Percentiles rank a stretch among this genome's conserved stretches.
phyloP scores from a whole-genome alignment of 371 early-diverging fungal species.

The Mortierella sp. region DNA sequence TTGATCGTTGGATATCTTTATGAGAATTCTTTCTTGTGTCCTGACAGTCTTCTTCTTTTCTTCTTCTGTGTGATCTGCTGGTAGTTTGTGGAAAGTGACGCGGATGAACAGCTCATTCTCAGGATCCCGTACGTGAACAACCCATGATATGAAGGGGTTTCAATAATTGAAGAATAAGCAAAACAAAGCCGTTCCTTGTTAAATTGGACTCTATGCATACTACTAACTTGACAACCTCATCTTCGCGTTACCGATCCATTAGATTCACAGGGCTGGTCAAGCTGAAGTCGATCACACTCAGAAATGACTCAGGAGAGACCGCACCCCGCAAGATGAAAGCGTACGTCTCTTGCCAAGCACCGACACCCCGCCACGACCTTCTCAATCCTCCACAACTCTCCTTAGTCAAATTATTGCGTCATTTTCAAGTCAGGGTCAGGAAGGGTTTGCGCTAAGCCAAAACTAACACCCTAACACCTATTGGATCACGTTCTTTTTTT shows the following conservation, averaged over 20 bases:
- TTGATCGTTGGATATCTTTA: background rate
- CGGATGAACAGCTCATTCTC: constrained; percentile 92
- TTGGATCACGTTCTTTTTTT: background rate
- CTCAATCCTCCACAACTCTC: background rate
- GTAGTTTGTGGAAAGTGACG: constrained; percentile 86
- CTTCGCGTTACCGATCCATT: constrained; percentile 10
- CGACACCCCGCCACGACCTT: background rate
- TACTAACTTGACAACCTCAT: no score
- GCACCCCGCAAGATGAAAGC: constrained; percentile 85
- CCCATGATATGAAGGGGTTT: background rate
- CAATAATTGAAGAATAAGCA: background rate
- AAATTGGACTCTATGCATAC: background rate
- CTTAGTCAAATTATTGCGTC: background rate
- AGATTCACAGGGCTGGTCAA: constrained; percentile 92
- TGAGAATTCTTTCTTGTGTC: background rate
- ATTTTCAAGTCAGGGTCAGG: background rate
- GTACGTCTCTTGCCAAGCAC: constrained; percentile 57
- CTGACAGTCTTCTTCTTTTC: background rate
- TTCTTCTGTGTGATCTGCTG: background rate
- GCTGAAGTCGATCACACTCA: constrained; percentile 88
- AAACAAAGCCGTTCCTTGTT: background rate
- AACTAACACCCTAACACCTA: background rate
- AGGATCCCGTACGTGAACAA: constrained; percentile 81
- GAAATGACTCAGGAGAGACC: constrained; percentile 74
- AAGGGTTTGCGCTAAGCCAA: background rate